Base-by-base conservation (phyloP, 148 eudicot genomes). In the Rhododendron ferrugineum region DNA sequence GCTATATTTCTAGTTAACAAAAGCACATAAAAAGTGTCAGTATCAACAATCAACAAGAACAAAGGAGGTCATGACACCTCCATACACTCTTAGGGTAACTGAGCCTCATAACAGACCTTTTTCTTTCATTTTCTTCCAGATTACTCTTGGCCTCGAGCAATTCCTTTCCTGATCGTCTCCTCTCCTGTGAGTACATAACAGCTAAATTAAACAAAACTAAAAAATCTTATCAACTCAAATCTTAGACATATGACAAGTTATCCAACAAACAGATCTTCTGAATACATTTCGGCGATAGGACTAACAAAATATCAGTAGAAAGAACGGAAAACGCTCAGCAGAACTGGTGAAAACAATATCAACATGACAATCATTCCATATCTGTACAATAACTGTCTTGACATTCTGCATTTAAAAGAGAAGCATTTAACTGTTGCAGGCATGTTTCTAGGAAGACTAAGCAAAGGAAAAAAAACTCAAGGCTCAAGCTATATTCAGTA, bases 71-170 rank as follows among this genome's bases (percentile, higher is more conserved):
- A 46, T 11, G 83, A 47, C 60, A 28, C 56, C 44, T 49, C 70
- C 10, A 34, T 11, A 16, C 3, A 32, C 23, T 66, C 16, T 58
- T 15, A 49, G 44, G 15, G 37, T 34, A 81, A 22, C 78, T 42
- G 40, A 66, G 74, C 74, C 84, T 20, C 64, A 46, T 20, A 20
- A 81, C 36, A 87, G 78, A 94, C 98, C 98, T 90, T 83, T 89
- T 90, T 89, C 98, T 92, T 84, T 92, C 93, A 89, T 85, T 91
- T 87, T 94, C 98, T 92, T 94, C 98, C 44, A 86, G 91, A 72
- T 80, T 87, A 84, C 84, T 86, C 88, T 87, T 94, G 37, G 92
- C 91, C 87, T 90, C 94, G 1, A 89, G 87, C 84, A 93, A 88
- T 84, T 90, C 93, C 86, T 93, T 93, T 77, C 96, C 93, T 82